Conservation (phyloP, 352 stramenopile genomes). For the Chrysophaeum taylorii region DNA sequence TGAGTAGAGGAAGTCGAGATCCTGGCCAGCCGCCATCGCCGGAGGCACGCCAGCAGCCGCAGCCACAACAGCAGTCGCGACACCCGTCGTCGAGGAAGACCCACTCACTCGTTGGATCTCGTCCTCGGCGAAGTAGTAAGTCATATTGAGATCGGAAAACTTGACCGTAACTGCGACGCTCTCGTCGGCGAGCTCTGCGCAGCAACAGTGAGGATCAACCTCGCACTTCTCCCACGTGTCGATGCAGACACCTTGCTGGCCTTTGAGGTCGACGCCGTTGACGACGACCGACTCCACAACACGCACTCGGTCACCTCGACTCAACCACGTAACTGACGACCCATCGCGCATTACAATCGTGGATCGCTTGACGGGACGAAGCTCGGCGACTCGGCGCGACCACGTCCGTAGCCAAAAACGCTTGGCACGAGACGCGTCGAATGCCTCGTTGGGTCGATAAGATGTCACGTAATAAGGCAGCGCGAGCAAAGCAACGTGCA, state of each 20-base stretch:
- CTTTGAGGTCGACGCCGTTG: slow-evolving; percentile 31
- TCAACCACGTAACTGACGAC: slow-evolving; percentile 38
- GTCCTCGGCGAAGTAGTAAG: slow-evolving; percentile 45
- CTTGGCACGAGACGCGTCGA: too few species aligned
- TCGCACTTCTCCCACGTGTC: slow-evolving; percentile 55
- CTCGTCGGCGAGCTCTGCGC: slow-evolving; percentile 44
- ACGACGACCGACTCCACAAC: slow-evolving; percentile 39
- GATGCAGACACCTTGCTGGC: slow-evolving; percentile 31
- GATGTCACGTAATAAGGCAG: too few species aligned
- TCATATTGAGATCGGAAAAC: slow-evolving; percentile 25
- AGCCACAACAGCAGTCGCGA: slow-evolving; percentile 46
- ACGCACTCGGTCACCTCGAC: slow-evolving; percentile 35
- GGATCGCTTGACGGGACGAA: too few species aligned
- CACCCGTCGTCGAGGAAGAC: slow-evolving; percentile 45
- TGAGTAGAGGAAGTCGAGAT: slow-evolving; percentile 13
- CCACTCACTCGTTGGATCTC: slow-evolving; percentile 34
- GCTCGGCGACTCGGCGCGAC: too few species aligned
- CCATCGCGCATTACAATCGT: slow-evolving; percentile 38
- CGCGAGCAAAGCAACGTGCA: too few species aligned
- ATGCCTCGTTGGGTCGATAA: too few species aligned
- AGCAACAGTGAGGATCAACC: slow-evolving; percentile 51
- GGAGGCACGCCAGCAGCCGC: slow-evolving; percentile 24
- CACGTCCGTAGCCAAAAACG: too few species aligned
- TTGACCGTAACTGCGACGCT: slow-evolving; percentile 37
- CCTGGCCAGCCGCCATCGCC: neutral